Base-by-base conservation (phyloP, 2,329 filamentous ascomycete genomes). In the Neopestalotiopsis sp. region DNA sequence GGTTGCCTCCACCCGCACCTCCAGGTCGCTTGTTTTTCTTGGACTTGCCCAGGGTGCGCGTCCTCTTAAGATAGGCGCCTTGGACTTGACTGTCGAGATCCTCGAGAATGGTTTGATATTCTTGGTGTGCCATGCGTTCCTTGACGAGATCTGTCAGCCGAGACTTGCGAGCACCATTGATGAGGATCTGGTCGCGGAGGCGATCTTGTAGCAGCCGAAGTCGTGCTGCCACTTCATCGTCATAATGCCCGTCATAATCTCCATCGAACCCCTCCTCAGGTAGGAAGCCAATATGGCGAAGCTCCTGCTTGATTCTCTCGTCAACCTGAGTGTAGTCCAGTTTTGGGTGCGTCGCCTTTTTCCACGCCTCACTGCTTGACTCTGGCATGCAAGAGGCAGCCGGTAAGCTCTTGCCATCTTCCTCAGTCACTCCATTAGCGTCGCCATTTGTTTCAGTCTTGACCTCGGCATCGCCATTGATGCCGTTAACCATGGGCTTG, bases 31-130 rank as follows among this genome's bases (percentile, higher is more conserved):
- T 95, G 68, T 94, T 91, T 83, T 97, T 97, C 81, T 97, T 97
- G 80, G 90, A 94, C 84, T 98, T 97, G 79, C 95, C 94, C 82
- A 98, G 92, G 0, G 94, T 97, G 61, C 96, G 91, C 34, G 95
- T 98, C 30, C 96, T 92, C 83, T 99, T 99, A 59, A 97, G 90
- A 77, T 98, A 99, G 3, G 96, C 95, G 65, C 94, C 92, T 77
- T 98, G 95, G 57, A 98, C 94, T 78, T 98, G 96, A 57, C 91
- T 90, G 84, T 99, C 96, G 28, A 99, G 90, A 79, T 99, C 96
- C 78, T 99, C 96, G 65, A 97, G 91, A 74, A 99, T 99, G 68
- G 94, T 98, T 79, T 92, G 92, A 84, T 97, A 99, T 79, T 99
- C 96, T 78, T 99, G 96, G 82, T 96, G 91, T 0, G 96, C 96